Conservation (phyloP, 768 basidiomycete species). For the Astraeus odoratus region DNA sequence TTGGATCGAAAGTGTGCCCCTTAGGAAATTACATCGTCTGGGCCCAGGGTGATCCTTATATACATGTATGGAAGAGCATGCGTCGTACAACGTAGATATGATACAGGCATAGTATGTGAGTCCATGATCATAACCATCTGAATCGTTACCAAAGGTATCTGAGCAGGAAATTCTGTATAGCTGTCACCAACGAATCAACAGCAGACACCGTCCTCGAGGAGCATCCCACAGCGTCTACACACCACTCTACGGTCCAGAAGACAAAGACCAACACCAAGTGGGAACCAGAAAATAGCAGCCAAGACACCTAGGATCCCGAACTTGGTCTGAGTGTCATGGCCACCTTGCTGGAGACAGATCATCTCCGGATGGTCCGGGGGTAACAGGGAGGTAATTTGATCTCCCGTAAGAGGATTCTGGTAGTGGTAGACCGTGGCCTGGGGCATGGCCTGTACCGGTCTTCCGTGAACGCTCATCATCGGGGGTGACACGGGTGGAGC, state of each 20-base stretch:
- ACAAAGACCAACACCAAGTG: slow-evolving; percentile 72
- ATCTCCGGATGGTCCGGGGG: slow-evolving; percentile 80
- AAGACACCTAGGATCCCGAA: slow-evolving; percentile 74
- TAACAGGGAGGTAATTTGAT: slow-evolving; percentile 52
- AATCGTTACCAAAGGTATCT: background rate
- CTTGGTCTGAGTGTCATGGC: slow-evolving; percentile 54
- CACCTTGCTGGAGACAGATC: slow-evolving; percentile 74
- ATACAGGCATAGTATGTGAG: background rate
- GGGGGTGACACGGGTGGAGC: slow-evolving; percentile 7
- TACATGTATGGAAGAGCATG: no score
- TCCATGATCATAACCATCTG: no score
- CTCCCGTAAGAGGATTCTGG: slow-evolving; percentile 51
- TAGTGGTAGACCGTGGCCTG: slow-evolving; percentile 62
- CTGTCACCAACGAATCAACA: slow-evolving; percentile 8
- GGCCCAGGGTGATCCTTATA: no score
- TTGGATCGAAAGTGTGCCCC: no score
- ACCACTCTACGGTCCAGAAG: slow-evolving; percentile 65
- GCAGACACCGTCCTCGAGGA: slow-evolving; percentile 33
- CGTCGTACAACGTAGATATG: no score
- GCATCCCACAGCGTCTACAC: slow-evolving; percentile 46
- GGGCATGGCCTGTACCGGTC: slow-evolving; percentile 24
- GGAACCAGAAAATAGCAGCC: slow-evolving; percentile 85
- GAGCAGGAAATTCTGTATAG: background rate
- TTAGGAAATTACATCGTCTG: no score
- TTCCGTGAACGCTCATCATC: slow-evolving; percentile 14